A percentile compares a stretch with the other conserved stretches of the same genome.
Evolutionary conservation across 2,329 filamentous ascomycete species (phyloP).

Genomic region (Chaetomium sp.): DNA sequence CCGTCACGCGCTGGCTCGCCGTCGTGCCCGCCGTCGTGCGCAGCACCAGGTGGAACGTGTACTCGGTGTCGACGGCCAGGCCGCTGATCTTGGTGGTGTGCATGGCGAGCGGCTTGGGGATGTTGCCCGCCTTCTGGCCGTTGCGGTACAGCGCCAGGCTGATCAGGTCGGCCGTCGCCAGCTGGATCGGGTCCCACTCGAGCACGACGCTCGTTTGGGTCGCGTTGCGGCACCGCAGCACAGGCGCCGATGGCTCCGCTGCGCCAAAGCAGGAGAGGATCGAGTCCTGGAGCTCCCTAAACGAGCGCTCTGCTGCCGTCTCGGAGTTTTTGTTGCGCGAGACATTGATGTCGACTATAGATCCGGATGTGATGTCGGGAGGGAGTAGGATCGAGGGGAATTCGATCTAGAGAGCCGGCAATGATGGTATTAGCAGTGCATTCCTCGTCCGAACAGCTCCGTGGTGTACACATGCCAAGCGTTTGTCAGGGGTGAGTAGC

Average conservation of each 20-base stretch:
- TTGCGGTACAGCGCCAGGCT: constrained; percentile 92
- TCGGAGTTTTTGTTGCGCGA: constrained; percentile 83
- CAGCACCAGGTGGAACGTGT: constrained; percentile 89
- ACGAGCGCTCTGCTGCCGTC: constrained; percentile 70
- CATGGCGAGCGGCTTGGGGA: constrained; percentile 83
- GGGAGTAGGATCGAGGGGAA: constrained; percentile 97
- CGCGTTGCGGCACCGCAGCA: constrained; percentile 90
- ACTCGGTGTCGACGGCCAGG: constrained; percentile 93
- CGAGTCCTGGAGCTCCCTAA: constrained; percentile 81
- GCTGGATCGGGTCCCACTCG: constrained; percentile 93
- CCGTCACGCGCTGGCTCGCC: constrained; percentile 77
- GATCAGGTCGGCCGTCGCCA: constrained; percentile 88
- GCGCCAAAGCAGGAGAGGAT: constrained; percentile 88
- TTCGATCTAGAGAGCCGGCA: constrained; percentile 71
- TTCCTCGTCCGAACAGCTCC: not conserved
- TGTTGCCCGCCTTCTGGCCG: constrained; percentile 93
- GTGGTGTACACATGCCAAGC: constrained; percentile 63
- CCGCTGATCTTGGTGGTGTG: constrained; percentile 96
- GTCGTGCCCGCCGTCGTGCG: constrained; percentile 88
- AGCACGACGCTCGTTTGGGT: constrained; percentile 98
- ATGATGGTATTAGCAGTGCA: constrained; percentile 25
- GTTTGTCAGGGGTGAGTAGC: constrained; percentile 93
- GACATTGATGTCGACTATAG: constrained; percentile 97
- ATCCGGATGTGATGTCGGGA: constrained; percentile 90
- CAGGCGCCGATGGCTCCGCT: constrained; percentile 71